Evolutionary conservation across 495 filamentous ascomycete genomes (phyloP), one percentile per base, ranked within the genome.

Genomic region (Neurospora pannonica): DNA sequence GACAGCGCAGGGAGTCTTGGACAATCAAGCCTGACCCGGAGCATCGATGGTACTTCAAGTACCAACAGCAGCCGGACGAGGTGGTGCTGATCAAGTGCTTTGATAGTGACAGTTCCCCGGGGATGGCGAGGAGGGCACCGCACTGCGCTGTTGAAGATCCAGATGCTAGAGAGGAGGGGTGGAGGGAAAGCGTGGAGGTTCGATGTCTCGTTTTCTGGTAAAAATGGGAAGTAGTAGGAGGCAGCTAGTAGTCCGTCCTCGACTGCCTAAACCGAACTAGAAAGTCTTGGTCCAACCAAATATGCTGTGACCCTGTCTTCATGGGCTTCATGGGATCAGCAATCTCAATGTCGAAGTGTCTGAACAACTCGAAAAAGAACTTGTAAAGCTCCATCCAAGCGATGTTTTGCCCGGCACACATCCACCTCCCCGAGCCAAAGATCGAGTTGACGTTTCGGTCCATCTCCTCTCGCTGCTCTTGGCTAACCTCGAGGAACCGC

Each of bases 21-120:
- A 85, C 83, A 0, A 92, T 97, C 38, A 84, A 85, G 73, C 86
- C 87, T 40, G 87, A 88, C 72, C 76, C 82, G 13, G 76, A 72
- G 1, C 90, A 93, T 81, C 82, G 85, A 77, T 97, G 93, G 93
- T 89, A 88, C 79, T 97, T 96, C 82, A 92, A 92, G 88, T 90
- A 88, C 70, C 92, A 90, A 2, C 86, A 91, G 77, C 84, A 84
- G 28, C 88, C 90, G 6, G 83, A 88, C 70, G 83, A 92, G 83
- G 89, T 91, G 13, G 83, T 88, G 36, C 76, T 93, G 70, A 91
- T 93, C 80, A 92, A 92, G 82, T 92, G 91, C 77, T 92, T 90
- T 82, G 90, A 92, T 81, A 88, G 86, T 8, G 89, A 89, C 83
- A 88, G 88, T 77, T 79, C 84, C 34, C 87, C 87, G 1, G 86